Evolutionary conservation across 352 stramenopile species (phyloP).

Genomic region (Phytophthora aleatoria): DNA sequence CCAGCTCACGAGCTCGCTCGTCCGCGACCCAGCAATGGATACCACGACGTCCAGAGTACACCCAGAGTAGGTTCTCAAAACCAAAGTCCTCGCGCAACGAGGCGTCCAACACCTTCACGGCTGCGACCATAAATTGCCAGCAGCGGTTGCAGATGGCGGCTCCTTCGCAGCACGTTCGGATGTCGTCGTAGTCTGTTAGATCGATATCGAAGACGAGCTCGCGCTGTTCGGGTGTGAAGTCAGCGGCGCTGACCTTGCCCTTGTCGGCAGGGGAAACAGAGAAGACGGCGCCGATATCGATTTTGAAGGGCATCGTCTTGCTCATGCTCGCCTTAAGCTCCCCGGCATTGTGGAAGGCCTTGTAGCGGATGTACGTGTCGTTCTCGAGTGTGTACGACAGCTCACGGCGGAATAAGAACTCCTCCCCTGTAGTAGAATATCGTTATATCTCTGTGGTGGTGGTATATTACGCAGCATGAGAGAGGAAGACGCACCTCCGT

Average conservation of each 20-base stretch:
- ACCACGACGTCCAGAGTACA: slow-evolving; percentile 98
- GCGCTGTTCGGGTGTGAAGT: slow-evolving; percentile 94
- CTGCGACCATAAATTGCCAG: slow-evolving; percentile 98
- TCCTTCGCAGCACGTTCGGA: slow-evolving; percentile 95
- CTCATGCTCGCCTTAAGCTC: slow-evolving; percentile 88
- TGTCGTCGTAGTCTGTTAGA: slow-evolving; percentile 99
- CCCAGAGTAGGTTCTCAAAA: slow-evolving; percentile 98
- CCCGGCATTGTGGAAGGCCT: slow-evolving; percentile 90
- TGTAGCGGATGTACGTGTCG: slow-evolving; percentile 99
- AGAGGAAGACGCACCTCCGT: slow-evolving; percentile 48
- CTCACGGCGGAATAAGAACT: slow-evolving; percentile 92
- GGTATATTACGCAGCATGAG: background rate
- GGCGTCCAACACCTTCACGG: slow-evolving; percentile 95
- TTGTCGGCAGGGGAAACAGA: slow-evolving; percentile 85
- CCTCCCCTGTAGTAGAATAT: slow-evolving; percentile 44
- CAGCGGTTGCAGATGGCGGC: slow-evolving; percentile 93
- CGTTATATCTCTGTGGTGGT: slow-evolving; percentile 7
- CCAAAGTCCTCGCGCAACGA: slow-evolving; percentile 97
- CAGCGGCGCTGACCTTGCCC: slow-evolving; percentile 78
- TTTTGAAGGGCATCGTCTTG: slow-evolving; percentile 97
- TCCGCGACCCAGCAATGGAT: slow-evolving; percentile 99
- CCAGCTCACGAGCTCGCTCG: slow-evolving; percentile 90
- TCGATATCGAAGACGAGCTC: slow-evolving; percentile 99
- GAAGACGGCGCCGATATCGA: slow-evolving; percentile 99
- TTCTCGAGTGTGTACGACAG: slow-evolving; percentile 98